These are phyloP conservation scores for Microcyclosporella mali DNA, from an alignment of 2,329 filamentous ascomycete species.

Conservation along the genomic window DNA sequence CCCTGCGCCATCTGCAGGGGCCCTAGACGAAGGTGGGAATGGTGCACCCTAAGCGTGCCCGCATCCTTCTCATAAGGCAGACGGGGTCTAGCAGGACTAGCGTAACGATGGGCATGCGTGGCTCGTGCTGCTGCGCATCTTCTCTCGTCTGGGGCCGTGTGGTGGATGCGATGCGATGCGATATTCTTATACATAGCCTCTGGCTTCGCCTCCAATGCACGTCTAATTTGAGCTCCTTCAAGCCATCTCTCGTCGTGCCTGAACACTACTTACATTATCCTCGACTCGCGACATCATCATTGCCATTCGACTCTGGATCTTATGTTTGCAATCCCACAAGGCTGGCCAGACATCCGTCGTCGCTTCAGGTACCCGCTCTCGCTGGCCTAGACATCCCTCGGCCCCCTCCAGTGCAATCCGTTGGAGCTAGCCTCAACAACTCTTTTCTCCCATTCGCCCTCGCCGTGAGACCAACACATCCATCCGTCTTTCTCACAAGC, in stretches of 20 bases:
- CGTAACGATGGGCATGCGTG: slow-evolving; percentile 8
- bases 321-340: not conserved
- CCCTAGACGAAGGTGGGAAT: slow-evolving; percentile 9
- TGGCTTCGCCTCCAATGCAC: slow-evolving; percentile 23
- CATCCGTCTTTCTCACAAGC: slow-evolving; percentile 3
- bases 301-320: not conserved
- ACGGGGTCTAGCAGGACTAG: slow-evolving; percentile 6
- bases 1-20: slow-evolving; percentile 9
- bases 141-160: slow-evolving; percentile 17
- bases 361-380: slow-evolving; percentile 16
- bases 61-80: slow-evolving; percentile 14
- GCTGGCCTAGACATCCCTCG: slow-evolving; percentile 7
- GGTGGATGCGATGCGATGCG: slow-evolving; percentile 7
- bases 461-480: slow-evolving; percentile 2
- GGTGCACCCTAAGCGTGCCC: slow-evolving; percentile 14
- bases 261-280: slow-evolving; percentile 1
- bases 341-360: slow-evolving; percentile 6
- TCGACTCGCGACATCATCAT: slow-evolving; percentile 3
- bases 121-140: slow-evolving; percentile 24
- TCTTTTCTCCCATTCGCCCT: slow-evolving; percentile 4
- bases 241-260: not conserved
- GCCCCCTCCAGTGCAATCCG: not conserved
- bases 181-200: slow-evolving; percentile 27
- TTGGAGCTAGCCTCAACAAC: slow-evolving; percentile 4
- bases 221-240: slow-evolving; percentile 15